Evolutionary conservation across 164 flowering plant genomes (phyloP).

Genomic region (Protea cynaroides): DNA sequence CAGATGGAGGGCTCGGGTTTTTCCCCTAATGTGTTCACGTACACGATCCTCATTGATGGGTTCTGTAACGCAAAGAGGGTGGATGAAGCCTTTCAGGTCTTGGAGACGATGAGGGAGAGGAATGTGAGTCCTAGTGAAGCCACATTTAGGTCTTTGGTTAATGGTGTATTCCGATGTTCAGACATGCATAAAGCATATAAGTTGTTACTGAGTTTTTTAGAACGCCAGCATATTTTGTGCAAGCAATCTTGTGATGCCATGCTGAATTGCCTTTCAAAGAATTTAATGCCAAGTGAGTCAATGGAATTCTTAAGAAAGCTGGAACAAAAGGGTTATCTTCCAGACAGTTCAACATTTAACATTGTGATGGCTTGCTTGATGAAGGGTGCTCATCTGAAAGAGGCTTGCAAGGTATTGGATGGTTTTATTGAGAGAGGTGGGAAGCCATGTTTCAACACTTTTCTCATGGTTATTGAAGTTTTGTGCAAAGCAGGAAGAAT

Average conservation of each 20-base stretch:
- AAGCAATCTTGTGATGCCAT: conserved; percentile 49
- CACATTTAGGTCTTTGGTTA: conserved; percentile 75
- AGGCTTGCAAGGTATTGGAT: conserved; percentile 48
- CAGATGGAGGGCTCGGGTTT: conserved; percentile 69
- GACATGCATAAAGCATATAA: conserved; percentile 48
- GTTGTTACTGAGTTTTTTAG: conserved; percentile 35
- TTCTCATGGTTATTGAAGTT: conserved; percentile 45
- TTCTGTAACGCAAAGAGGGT: conserved; percentile 67
- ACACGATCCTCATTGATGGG: conserved; percentile 77
- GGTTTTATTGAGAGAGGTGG: conserved; percentile 36
- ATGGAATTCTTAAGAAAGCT: conserved; percentile 38
- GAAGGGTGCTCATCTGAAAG: conserved; percentile 47
- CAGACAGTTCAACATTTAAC: conserved; percentile 48
- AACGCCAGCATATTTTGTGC: conserved; percentile 31
- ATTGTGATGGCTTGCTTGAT: conserved; percentile 47
- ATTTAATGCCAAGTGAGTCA: conserved; percentile 55
- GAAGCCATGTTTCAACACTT: conserved; percentile 46
- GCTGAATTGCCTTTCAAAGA: conserved; percentile 51
- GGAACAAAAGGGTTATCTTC: conserved; percentile 48
- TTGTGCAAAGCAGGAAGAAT: conserved; percentile 35
- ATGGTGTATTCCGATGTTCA: conserved; percentile 62
- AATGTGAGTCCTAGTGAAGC: conserved; percentile 72
- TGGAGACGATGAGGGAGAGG: conserved; percentile 59
- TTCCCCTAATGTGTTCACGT: conserved; percentile 72
- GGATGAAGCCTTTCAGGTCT: conserved; percentile 57